These are phyloP conservation scores for Hymenoscyphus albidus DNA, from an alignment of 2,329 filamentous ascomycete species.

Conservation along the genomic window DNA sequence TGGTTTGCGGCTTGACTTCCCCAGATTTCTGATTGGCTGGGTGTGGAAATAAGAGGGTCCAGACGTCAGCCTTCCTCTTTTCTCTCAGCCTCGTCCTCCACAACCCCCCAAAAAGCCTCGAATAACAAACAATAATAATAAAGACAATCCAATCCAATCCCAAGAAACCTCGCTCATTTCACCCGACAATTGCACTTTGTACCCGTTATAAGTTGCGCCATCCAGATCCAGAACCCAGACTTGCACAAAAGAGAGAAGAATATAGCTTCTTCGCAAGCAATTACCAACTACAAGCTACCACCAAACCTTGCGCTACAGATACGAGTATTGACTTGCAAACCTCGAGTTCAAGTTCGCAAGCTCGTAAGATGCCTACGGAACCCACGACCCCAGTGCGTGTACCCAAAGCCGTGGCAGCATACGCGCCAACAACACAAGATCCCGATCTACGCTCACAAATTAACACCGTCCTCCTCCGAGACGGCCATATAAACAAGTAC, in stretches of 20 bases:
- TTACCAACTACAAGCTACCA: neutral
- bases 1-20: neutral
- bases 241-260: neutral
- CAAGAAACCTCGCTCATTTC: neutral
- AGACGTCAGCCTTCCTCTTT: neutral
- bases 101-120: neutral
- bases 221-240: neutral
- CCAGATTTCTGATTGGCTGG: neutral
- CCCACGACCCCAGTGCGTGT: constrained; percentile 55
- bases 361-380: constrained; percentile 25
- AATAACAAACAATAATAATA: neutral
- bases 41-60: neutral
- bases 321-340: too few relatives aligned
- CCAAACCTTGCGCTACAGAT: neutral
- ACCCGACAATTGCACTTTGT: neutral
- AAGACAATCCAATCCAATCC: neutral
- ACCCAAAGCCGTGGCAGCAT: constrained; percentile 50
- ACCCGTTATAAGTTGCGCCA: neutral
- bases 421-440: constrained; percentile 58
- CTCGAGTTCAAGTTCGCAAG: neutral
- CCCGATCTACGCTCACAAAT: constrained; percentile 60
- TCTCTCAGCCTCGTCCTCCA: constrained; percentile 1
- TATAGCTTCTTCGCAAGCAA: neutral
- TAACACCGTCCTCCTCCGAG: constrained; percentile 54
- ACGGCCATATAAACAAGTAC: constrained; percentile 58